Evolutionary conservation across 2,329 filamentous ascomycete species (phyloP).

Genomic region (Colletotrichum filicis): DNA sequence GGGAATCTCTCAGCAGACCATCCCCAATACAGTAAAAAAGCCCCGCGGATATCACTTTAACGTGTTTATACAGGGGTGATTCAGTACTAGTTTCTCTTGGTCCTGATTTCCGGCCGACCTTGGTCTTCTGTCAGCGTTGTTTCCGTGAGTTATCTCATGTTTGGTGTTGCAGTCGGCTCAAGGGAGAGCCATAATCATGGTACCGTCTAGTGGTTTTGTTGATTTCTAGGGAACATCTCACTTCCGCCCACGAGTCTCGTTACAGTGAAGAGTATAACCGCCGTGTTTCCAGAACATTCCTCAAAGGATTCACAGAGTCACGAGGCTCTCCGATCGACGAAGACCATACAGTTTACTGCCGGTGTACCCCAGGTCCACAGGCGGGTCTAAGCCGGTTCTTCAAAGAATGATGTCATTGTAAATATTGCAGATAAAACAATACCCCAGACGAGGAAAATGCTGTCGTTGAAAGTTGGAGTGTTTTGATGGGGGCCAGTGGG

Average conservation of each 20-base stretch:
- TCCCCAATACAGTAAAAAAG: constrained; percentile 17
- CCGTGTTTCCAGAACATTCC: too few relatives aligned
- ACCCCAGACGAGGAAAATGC: too few relatives aligned
- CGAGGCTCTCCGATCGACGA: background rate
- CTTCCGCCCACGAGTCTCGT: too few relatives aligned
- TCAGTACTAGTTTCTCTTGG: background rate
- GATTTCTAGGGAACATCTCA: too few relatives aligned
- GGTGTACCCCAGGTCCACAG: background rate
- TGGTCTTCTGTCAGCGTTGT: background rate
- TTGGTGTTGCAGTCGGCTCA: background rate
- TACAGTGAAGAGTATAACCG: too few relatives aligned
- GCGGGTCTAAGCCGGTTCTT: background rate
- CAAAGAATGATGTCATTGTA: background rate
- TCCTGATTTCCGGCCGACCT: background rate
- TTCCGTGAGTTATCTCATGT: background rate
- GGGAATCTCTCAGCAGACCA: background rate
- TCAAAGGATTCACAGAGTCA: too few relatives aligned
- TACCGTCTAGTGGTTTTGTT: background rate
- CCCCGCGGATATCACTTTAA: background rate
- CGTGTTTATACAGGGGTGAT: background rate
- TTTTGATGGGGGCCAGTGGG: background rate
- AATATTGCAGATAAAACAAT: background rate
- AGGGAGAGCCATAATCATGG: background rate
- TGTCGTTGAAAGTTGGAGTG: background rate
- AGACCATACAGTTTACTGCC: too few relatives aligned